phyloP scores from a whole-genome alignment of 2,329 filamentous ascomycete species.

The Claviceps spartinae region DNA sequence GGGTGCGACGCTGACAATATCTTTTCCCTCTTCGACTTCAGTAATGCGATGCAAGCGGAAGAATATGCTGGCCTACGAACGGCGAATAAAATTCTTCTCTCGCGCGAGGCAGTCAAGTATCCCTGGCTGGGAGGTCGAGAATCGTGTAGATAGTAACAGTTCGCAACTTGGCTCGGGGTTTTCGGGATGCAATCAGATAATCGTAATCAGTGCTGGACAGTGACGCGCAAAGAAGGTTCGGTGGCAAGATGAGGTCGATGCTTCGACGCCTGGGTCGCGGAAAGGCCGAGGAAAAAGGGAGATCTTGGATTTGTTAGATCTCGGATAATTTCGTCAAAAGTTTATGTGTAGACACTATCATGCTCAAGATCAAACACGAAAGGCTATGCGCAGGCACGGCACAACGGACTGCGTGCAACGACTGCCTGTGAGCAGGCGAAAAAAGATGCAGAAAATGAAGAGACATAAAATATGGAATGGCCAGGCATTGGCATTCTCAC shows the following conservation, averaged over 20 bases:
- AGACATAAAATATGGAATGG: conserved; percentile 3
- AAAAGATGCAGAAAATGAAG: not conserved
- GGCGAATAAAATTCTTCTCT: not conserved
- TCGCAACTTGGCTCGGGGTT: not conserved
- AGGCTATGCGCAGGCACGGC: not conserved
- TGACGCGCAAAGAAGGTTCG: not conserved
- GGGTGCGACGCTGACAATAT: not conserved
- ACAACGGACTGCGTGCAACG: not conserved
- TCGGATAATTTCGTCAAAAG: not conserved
- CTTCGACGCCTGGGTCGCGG: conserved; percentile 4
- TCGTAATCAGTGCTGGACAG: no score
- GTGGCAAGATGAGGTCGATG: conserved; percentile 2
- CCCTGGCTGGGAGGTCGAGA: not conserved
- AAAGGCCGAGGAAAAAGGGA: conserved; percentile 2
- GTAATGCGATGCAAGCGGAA: not conserved
- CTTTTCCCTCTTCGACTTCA: not conserved
- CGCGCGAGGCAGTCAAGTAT: not conserved
- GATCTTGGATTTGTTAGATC: conserved; percentile 2
- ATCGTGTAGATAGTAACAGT: not conserved
- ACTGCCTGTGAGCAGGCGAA: not conserved
- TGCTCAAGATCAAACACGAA: not conserved
- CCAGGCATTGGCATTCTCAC: conserved; percentile 1
- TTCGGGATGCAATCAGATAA: not conserved
- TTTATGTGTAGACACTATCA: not conserved
- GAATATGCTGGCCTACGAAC: not conserved